Conservation (phyloP, 192 early-diverging fungal genomes). For the Backusella westeae region DNA sequence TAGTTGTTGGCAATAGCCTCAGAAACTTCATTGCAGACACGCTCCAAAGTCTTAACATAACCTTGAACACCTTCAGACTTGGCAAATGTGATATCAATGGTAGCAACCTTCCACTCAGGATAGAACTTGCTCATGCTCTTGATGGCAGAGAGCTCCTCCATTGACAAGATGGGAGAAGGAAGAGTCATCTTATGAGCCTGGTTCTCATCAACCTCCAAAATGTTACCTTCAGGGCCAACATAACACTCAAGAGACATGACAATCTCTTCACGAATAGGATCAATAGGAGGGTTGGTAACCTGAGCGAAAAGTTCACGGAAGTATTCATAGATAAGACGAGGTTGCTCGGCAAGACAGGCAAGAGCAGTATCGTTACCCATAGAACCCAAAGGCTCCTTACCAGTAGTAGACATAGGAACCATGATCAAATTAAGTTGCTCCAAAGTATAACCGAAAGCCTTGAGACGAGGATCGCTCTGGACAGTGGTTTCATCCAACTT, state of each 20-base stretch:
- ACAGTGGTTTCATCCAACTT: conserved; percentile 62
- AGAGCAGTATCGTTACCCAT: conserved; percentile 98
- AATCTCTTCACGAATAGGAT: conserved; percentile 97
- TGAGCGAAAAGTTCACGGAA: conserved; percentile 98
- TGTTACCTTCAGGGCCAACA: conserved; percentile 91
- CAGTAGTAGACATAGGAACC: conserved; percentile 80
- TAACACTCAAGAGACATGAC: conserved; percentile 97
- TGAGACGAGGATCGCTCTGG: conserved; percentile 75
- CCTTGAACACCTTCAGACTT: conserved; percentile 73
- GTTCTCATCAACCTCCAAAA: conserved; percentile 77
- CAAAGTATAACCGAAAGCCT: conserved; percentile 87
- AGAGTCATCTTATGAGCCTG: conserved; percentile 82
- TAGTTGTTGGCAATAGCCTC: conserved; percentile 76
- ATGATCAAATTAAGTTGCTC: conserved; percentile 92
- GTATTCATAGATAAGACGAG: conserved; percentile 94
- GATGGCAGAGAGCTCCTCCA: conserved; percentile 79
- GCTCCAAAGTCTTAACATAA: conserved; percentile 78
- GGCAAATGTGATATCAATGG: conserved; percentile 87
- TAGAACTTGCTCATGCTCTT: conserved; percentile 63
- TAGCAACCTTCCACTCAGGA: conserved; percentile 74
- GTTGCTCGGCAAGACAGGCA: conserved; percentile 86
- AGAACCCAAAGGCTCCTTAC: conserved; percentile 96
- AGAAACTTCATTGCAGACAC: conserved; percentile 82
- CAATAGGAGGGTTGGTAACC: conserved; percentile 98
- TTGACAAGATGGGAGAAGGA: conserved; percentile 84